Base-by-base conservation (phyloP, 2,329 filamentous ascomycete genomes). In the Beauveria medogensis region DNA sequence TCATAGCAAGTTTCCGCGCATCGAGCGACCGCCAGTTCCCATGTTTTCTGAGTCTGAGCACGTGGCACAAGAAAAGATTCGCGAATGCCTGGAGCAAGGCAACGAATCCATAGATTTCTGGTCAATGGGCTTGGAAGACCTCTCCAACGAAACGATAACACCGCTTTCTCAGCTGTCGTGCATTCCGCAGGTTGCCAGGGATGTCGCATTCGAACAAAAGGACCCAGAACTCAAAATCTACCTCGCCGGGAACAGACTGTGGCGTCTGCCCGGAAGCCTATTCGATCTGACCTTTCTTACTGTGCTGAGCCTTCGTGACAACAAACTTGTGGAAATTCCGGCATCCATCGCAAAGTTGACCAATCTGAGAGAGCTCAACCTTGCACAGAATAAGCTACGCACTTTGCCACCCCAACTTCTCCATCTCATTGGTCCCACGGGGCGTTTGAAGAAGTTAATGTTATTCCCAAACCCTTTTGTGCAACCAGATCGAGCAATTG, bases 231-330 rank as follows among this genome's bases (percentile, higher is more conserved):
- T 91, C 52, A 79, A 85, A 65, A 70, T 91, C 1, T 87, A 82
- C 62, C 73, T 91, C 16, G 80, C 80, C 14, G 77, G 76, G 57
- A 91, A 91, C 67, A 69, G 71, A 0, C 76, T 91, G 4, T 71
- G 70, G 2, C 73, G 74, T 16, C 74, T 89, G 2, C 88, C 88
- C 0, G 75, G 77, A 2, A 80, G 82, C 53, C 71, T 91, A 2
- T 88, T 89, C 67, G 78, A 82, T 52, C 73, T 91, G 2, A 74
- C 83, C 24, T 75, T 84, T 65, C 74, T 91, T 34, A 86, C 82
- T 0, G 81, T 86, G 18, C 78, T 91, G 14, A 89, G 82, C 65
- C 76, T 91, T 18, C 83, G 88, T 41, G 82, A 79, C 63, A 90
- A 90, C 66, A 70, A 78, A 26, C 77, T 91, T 16, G 74, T 73